Evolutionary conservation across 768 basidiomycete genomes (phyloP), one percentile per base, ranked within the genome.

Genomic region (Myochromella boudieri): DNA sequence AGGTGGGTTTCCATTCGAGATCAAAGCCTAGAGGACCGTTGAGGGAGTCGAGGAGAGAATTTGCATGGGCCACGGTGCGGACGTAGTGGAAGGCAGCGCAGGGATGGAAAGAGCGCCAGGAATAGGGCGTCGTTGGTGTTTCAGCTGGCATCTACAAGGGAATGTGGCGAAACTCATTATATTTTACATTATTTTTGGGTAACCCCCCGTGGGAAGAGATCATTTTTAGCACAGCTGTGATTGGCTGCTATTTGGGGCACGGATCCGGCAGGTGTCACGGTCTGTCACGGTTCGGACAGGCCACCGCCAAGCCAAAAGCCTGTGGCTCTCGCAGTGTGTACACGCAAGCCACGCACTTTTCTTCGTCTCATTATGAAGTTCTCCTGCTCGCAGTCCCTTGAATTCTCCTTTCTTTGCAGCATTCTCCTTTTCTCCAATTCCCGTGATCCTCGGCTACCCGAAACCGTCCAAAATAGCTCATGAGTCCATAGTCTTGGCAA

Each of bases 1-100:
- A 81, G 15, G 58, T 78, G 0, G 90, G 90, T 49, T 75, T 80
- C 88, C 90, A 91, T 64, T 92, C 90, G 28, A 88, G 69, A 59
- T 92, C 90, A 52, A 91, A 82, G 21, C 90, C 90, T 40, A 79
- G 67, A 20, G 70, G 57, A 14, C 67, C 68, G 22, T 54, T 34
- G 47, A 72, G 68, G 26, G 49, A 34, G 20, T 53, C 51, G 9
- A 77, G 33, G 0, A 49, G 54, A 0, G 66, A 51, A 33, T 74
- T 66, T 6, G 75, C 72, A 20, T 63, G 49, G 9, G 53, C 28
- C 11, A 60, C 46, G 49, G 68, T 59, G n/a, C 61, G 64, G 11
- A 72, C 60, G 48, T 78, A 77, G 12, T 65, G 45, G 0, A 68
- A 38, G 1, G 40, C 37, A 6, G 67, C 61, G 15, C 60, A 51